Base-by-base conservation (phyloP, 169 alveolate genomes). In the Blepharisma undulans region DNA sequence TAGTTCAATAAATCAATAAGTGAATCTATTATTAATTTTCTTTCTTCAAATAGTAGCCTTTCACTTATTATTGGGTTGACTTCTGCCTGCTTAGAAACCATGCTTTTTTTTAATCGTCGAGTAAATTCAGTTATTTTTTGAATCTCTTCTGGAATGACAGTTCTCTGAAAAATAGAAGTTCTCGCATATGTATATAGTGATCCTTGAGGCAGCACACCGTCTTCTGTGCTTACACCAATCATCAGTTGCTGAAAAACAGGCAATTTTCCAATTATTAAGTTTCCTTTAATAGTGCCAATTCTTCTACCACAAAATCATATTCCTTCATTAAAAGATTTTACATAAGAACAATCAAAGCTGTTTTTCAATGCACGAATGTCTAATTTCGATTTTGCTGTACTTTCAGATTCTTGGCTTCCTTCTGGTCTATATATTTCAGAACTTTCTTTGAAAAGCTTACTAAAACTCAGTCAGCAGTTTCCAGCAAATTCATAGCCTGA, bases 151-250 rank as follows among this genome's bases (percentile, higher is more conserved):
- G 91, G 91, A 7, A 86, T 25, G 27, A 61, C 30, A 25, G 61
- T 36, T 86, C 72, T 61, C 7, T 25, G 72, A 61, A 25, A 48
- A 48, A 48, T 71, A 86, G 74, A 25, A 27, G 61, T 27, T 27
- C 48, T 19, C 36, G 61, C 84, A 86, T 33, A 32, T 10, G 29
- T 84, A 59, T 60, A 84, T 34, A 84, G 18, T 5, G 30, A 61
- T 86, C 84, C 72, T 48, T 86, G 84, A 29, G 72, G 60, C 34
- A 21, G 29, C 27, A 25, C 25, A 2, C 91, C 91, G 6, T 72
- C 36, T 14, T 86, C 91, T 0, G 91, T 86, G n/a, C 72, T 86
- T 7, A 72, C 84, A 4, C 91, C 91, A 25, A 85, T 25, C 5
- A 86, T 61, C 84, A 86, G 25, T 25, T 86, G 91, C 29, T 29